Conservation (phyloP, 73 alveolate genomes). For the Paraurostyla sp. region DNA sequence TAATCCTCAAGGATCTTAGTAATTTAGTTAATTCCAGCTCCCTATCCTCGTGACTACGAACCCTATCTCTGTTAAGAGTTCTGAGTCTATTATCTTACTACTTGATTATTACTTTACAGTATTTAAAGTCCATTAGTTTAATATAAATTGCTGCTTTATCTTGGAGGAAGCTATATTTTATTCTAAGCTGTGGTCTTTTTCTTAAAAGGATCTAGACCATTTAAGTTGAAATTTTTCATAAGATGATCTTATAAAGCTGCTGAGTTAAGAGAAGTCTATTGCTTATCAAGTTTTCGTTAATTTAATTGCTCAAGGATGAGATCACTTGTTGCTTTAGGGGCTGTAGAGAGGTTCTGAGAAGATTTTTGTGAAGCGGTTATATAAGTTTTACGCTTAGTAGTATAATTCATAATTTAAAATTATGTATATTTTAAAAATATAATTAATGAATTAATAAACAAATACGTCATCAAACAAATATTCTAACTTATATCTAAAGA, state of each 20-base stretch:
- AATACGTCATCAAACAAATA: constrained; percentile 53
- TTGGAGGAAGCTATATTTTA: constrained; percentile 36
- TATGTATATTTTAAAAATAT: not conserved
- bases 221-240: constrained; percentile 63
- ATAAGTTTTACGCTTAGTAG: not conserved
- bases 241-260: constrained; percentile 74
- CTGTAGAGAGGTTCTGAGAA: not conserved
- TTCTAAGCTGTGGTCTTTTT: constrained; percentile 54
- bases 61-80: not conserved
- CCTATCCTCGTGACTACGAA: not conserved
- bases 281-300: constrained; percentile 4
- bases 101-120: not conserved
- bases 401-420: not conserved
- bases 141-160: no score
- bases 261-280: constrained; percentile 56
- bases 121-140: not conserved
- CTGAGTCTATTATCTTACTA: not conserved
- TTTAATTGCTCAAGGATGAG: constrained; percentile 25
- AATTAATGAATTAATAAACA: not conserved
- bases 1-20: constrained; percentile 53
- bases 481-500: constrained; percentile 44
- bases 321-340: constrained; percentile 38
- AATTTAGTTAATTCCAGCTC: not conserved
- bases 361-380: not conserved
- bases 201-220: constrained; percentile 56